Base-by-base conservation (phyloP, 805 yeast genomes). In the Schwanniomyces vanrijiae region DNA sequence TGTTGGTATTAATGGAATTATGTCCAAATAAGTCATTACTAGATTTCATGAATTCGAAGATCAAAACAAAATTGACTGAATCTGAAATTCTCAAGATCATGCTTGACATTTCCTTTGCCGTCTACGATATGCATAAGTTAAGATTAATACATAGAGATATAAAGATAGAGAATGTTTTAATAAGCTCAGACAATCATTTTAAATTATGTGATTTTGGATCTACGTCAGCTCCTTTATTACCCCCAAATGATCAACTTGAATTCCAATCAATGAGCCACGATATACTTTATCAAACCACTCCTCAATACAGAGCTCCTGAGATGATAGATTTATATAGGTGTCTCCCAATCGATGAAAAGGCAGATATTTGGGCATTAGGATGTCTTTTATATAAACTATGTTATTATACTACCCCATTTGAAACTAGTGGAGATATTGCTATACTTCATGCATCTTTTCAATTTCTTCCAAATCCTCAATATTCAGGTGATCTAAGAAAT, bases 341-440 rank as follows among this genome's bases (percentile, higher is more conserved):
- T 5, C 70, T 83, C 40, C 94, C 97, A 1, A 87, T 92, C 35
- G 94, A 92, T 65, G 95, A 91, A 58, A 90, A 90, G 65, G 78
- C 92, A 6, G 99, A 92, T 68, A 88, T 92, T 41, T 92, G 99
- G 99, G 99, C 99, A 0, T 70, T 92, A 41, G 99, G 99, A 9
- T 85, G 94, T 26, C 88, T 94, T 52, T 73, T 94, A 43, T 92
- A 88, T 73, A 92, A 92, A 62, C 73, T 92, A 51, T 86, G 96
- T 67, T 92, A 87, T 68, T 92, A 89, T 66, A 91, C 87, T 1
- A 92, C 99, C 1, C 99, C 99, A 1, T 92, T 94, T 65, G 99
- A 92, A 66, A 84, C 86, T 37, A 89, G 90, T 34, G 85, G 84
- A 9, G 96, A 89, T 54, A 76, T 89, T 56, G 96, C 96, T 4